Evolutionary conservation across 1,284 basidiomycete species (phyloP).

Genomic region (Fomitopsis pinicola): DNA sequence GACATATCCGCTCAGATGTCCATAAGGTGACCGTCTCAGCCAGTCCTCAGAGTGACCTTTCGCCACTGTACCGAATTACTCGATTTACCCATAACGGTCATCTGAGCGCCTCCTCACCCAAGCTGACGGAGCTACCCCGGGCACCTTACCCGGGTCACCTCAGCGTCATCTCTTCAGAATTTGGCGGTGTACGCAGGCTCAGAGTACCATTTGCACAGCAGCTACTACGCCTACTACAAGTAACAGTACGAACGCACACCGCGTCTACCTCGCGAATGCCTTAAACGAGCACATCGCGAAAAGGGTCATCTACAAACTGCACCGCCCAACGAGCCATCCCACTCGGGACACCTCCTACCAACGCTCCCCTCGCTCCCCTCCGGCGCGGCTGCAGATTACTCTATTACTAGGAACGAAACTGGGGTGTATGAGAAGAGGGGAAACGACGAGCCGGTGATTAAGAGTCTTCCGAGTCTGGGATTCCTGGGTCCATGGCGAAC

Average conservation of each 20-base stretch:
- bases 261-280: not conserved
- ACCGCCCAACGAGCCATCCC: not conserved
- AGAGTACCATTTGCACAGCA: too few species aligned
- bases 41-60: too few species aligned
- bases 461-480: not conserved
- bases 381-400: conserved; percentile 7
- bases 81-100: too few species aligned
- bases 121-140: too few species aligned
- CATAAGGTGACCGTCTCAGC: too few species aligned
- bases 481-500: not conserved
- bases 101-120: too few species aligned
- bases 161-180: too few species aligned
- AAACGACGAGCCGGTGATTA: not conserved
- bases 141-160: too few species aligned
- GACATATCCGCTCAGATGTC: too few species aligned
- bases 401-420: not conserved
- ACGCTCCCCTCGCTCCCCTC: conserved; percentile 2
- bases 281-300: not conserved
- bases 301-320: not conserved
- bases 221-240: too few species aligned
- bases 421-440: not conserved
- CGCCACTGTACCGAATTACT: too few species aligned
- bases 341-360: not conserved
- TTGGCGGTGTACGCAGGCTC: too few species aligned
- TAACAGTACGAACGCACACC: not conserved